phyloP scores from a whole-genome alignment of 2,329 filamentous ascomycete genomes.

The Xylaria sp. region DNA sequence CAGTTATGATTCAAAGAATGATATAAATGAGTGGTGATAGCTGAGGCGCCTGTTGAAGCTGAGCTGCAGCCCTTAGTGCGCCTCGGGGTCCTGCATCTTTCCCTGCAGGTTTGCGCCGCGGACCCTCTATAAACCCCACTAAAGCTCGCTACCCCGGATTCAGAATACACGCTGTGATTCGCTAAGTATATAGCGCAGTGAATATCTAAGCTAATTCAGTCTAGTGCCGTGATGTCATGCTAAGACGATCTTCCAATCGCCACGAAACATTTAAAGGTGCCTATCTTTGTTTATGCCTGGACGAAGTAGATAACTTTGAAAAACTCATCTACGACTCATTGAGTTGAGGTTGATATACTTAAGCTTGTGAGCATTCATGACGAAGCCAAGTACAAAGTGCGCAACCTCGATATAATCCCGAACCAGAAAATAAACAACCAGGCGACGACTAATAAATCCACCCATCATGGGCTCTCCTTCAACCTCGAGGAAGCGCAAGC shows the following conservation, averaged over 20 bases:
- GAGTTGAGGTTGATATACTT: not conserved
- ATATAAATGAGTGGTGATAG: no score
- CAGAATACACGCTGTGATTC: no score
- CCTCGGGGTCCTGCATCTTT: no score
- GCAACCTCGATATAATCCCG: not conserved
- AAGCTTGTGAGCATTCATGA: not conserved
- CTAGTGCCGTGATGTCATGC: not conserved
- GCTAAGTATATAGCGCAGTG: no score
- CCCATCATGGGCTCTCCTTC: conserved; percentile 12
- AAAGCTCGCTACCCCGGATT: no score
- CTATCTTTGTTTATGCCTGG: not conserved
- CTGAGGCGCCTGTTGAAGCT: no score
- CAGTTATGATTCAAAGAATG: no score
- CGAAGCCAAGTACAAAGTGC: not conserved
- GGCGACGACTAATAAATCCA: not conserved
- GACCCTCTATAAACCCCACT: no score
- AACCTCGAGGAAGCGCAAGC: conserved; percentile 29
- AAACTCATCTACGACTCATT: not conserved
- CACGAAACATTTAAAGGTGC: not conserved
- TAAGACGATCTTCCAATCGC: no score
- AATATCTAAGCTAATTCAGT: not conserved
- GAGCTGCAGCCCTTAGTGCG: no score
- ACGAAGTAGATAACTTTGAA: not conserved
- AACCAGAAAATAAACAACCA: not conserved
- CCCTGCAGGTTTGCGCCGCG: no score